These are phyloP conservation scores for Grosmannia huntii DNA, from an alignment of 2,329 filamentous ascomycete species.

Conservation along the genomic window DNA sequence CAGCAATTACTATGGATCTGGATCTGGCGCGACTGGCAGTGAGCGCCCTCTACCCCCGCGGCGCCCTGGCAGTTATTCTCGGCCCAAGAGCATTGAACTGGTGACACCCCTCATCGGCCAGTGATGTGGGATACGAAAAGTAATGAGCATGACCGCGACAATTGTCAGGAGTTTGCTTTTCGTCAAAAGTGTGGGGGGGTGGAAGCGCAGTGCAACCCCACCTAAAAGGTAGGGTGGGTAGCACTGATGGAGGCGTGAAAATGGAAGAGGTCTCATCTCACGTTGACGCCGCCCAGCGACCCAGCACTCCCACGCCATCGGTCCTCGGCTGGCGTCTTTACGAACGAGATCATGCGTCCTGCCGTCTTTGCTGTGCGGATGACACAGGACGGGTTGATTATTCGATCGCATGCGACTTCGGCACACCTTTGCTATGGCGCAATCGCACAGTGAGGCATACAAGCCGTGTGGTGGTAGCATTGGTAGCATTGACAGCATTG, in stretches of 20 bases:
- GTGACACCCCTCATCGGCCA: conserved; percentile 46
- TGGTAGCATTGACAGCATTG: not conserved
- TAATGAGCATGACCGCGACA: not conserved
- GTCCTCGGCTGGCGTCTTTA: not conserved
- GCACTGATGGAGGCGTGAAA: not conserved
- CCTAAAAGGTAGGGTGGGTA: not conserved
- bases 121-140: conserved; percentile 15
- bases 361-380: not conserved
- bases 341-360: not conserved
- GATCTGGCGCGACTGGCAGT: conserved; percentile 13
- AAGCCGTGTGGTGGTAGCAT: not conserved
- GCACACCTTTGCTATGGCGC: not conserved
- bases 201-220: conserved; percentile 1
- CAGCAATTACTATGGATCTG: conserved; percentile 25
- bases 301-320: not conserved
- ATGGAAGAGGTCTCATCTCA: not conserved
- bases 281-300: not conserved
- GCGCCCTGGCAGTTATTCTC: conserved; percentile 37
- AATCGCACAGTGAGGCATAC: not conserved
- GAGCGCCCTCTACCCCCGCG: conserved; percentile 46
- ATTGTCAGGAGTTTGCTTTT: not conserved
- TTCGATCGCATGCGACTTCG: not conserved
- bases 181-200: not conserved
- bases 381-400: not conserved
- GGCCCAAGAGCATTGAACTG: conserved; percentile 50